Evolutionary conservation across 1,284 basidiomycete species (phyloP).

Genomic region (Lignosus rhinocerotis): DNA sequence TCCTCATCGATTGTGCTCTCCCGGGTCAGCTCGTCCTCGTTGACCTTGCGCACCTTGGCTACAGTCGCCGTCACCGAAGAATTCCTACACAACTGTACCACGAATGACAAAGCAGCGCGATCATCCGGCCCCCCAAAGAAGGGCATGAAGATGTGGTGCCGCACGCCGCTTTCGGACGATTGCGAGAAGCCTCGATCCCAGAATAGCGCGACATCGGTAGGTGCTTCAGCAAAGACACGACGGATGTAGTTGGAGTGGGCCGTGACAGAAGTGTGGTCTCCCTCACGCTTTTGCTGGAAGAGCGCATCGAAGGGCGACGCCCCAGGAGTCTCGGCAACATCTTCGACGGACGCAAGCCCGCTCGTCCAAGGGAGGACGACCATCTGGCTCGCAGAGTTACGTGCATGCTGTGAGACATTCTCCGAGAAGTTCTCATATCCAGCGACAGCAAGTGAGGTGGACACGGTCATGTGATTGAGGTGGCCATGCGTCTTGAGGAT

Average conservation of each 20-base stretch:
- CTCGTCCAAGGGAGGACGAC: constrained; percentile 81
- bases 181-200: constrained; percentile 59
- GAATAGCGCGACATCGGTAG: constrained; percentile 78
- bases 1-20: constrained; percentile 35
- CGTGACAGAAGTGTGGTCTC: constrained; percentile 50
- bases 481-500: constrained; percentile 83
- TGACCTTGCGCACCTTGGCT: constrained; percentile 54
- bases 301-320: constrained; percentile 53
- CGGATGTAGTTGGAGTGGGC: constrained; percentile 82
- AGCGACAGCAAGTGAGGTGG: constrained; percentile 68
- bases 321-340: background rate
- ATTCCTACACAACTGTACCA: constrained; percentile 77
- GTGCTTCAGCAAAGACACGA: constrained; percentile 68
- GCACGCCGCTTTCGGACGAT: constrained; percentile 27
- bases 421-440: constrained; percentile 68
- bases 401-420: constrained; percentile 68
- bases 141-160: constrained; percentile 77
- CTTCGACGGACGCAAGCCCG: constrained; percentile 24
- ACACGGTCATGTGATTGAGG: constrained; percentile 69
- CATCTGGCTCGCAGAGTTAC: constrained; percentile 64
- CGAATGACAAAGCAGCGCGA: constrained; percentile 76
- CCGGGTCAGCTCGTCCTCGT: constrained; percentile 34
- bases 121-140: constrained; percentile 96
- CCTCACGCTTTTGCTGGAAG: constrained; percentile 40
- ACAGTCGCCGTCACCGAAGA: constrained; percentile 68